phyloP scores from a whole-genome alignment of 768 basidiomycete genomes.

The Boletus tylopilopsis region DNA sequence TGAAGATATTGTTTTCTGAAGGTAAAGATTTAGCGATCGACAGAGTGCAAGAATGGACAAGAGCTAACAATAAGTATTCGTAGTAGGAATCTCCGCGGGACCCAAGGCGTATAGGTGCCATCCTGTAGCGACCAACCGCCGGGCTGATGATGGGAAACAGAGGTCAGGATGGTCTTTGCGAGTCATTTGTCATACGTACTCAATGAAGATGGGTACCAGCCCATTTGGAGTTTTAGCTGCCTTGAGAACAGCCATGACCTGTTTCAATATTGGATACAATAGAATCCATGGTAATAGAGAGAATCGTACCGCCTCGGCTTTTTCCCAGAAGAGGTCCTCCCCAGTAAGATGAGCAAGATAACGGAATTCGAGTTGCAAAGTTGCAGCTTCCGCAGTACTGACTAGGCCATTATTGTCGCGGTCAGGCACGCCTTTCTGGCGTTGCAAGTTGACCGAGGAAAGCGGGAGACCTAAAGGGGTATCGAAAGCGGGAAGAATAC shows the following conservation, averaged over 20 bases:
- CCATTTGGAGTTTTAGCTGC: conserved; percentile 61
- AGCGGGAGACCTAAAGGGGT: conserved; percentile 78
- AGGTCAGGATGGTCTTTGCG: conserved; percentile 7
- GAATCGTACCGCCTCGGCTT: conserved; percentile 59
- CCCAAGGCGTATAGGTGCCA: conserved; percentile 81
- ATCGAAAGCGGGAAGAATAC: conserved; percentile 81
- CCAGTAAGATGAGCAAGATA: conserved; percentile 81
- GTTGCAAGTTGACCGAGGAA: conserved; percentile 73
- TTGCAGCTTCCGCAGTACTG: conserved; percentile 84
- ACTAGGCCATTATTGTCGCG: conserved; percentile 56
- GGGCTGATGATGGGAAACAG: conserved; percentile 38
- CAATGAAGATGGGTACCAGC: conserved; percentile 80
- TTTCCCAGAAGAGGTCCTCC: conserved; percentile 76
- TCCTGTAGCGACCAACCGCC: conserved; percentile 47
- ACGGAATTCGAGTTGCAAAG: conserved; percentile 86
- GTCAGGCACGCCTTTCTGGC: conserved; percentile 56
- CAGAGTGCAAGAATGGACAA: not conserved
- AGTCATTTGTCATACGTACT: conserved; percentile 41
- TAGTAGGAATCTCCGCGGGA: conserved; percentile 94
- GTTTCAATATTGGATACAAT: not conserved
- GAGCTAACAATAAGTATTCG: conserved; percentile 75
- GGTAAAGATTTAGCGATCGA: conserved; percentile 1
- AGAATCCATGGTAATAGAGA: not conserved
- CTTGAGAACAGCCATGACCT: conserved; percentile 73
- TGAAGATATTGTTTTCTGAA: conserved; percentile 32